Base-by-base conservation (phyloP, 805 yeast genomes). In the Kazachstania martiniae region DNA sequence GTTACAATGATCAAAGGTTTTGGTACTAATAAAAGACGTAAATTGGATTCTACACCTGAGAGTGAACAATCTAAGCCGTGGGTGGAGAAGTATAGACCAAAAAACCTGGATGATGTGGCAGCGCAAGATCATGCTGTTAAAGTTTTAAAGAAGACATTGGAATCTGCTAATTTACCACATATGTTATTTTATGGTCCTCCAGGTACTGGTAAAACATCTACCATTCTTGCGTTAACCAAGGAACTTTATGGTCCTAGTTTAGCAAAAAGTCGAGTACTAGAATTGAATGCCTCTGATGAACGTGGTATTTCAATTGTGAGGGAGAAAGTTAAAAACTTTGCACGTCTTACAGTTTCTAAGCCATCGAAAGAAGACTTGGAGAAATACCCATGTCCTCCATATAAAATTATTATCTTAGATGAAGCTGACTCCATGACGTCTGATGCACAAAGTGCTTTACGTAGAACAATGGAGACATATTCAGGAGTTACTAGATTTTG, bases 381-480 rank as follows among this genome's bases (percentile, higher is more conserved):
- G 25, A 69, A 74, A 13, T 87, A 86, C 59, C 95, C 97, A 2
- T 89, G 97, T 52, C 97, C 98, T 1, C 96, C 97, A 4, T 91
- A 83, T 59, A 91, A 91, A 54, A 74, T 91, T 46, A 80, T 91
- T 41, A 83, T 91, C 27, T 61, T 91, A 33, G 96, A 87, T 61
- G 96, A 87, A 58, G 96, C 96, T 1, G 96, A 91, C 56, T 84
- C 95, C 9, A 91, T 91, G 96, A 91, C 98, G 8, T 72, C 84
- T 27, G 96, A 85, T 47, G 98, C 98, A 0, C 98, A 91, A 53
- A 74, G 86, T 34, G 98, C 98, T 1, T 65, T 91, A 41, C 74
- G 98, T 61, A 72, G 98, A 58, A 89, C 94, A 1, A 82, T 82
- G 87, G 95, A 85, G 52, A 82, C 78, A 3, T 87, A 83, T 58